These are phyloP conservation scores for Amyloporia xantha DNA, from an alignment of 768 basidiomycete species.

Conservation along the genomic window DNA sequence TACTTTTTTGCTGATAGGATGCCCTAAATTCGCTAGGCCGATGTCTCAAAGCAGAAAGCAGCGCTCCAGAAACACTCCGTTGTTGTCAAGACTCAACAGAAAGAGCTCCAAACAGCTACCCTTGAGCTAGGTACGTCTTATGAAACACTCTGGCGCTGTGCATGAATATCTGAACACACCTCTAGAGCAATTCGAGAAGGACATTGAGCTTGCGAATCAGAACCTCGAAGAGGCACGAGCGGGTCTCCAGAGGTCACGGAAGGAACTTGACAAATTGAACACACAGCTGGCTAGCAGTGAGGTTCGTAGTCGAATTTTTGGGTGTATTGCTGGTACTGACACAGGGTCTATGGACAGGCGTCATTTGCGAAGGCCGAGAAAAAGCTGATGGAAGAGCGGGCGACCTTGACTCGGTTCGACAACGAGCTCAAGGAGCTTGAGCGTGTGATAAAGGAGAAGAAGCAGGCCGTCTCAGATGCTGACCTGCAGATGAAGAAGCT, in stretches of 20 bases:
- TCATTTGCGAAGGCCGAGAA: constrained; percentile 58
- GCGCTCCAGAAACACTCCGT: constrained; percentile 77
- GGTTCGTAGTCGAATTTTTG: constrained; percentile 25
- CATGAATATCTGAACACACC: neutral
- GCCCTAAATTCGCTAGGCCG: constrained; percentile 37
- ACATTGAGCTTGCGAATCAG: constrained; percentile 50
- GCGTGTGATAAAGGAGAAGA: constrained; percentile 74
- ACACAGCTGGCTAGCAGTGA: constrained; percentile 40
- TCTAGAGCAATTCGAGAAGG: constrained; percentile 75
- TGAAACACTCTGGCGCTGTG: neutral
- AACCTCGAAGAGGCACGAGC: constrained; percentile 36
- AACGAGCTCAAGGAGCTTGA: constrained; percentile 83
- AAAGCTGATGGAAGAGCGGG: constrained; percentile 78
- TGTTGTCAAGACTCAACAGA: constrained; percentile 79
- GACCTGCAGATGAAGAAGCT: constrained; percentile 60
- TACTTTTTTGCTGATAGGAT: neutral
- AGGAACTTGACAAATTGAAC: constrained; percentile 57
- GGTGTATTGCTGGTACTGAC: neutral
- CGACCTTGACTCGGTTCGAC: constrained; percentile 83
- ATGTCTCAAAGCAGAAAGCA: constrained; percentile 76
- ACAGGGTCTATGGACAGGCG: constrained; percentile 30
- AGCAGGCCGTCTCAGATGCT: constrained; percentile 56
- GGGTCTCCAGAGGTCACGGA: constrained; percentile 46
- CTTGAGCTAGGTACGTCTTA: constrained; percentile 74
- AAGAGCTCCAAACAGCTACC: constrained; percentile 79